These are phyloP conservation scores for Tylopilus plumbeoviolaceoides DNA, from an alignment of 768 basidiomycete species.

Conservation along the genomic window DNA sequence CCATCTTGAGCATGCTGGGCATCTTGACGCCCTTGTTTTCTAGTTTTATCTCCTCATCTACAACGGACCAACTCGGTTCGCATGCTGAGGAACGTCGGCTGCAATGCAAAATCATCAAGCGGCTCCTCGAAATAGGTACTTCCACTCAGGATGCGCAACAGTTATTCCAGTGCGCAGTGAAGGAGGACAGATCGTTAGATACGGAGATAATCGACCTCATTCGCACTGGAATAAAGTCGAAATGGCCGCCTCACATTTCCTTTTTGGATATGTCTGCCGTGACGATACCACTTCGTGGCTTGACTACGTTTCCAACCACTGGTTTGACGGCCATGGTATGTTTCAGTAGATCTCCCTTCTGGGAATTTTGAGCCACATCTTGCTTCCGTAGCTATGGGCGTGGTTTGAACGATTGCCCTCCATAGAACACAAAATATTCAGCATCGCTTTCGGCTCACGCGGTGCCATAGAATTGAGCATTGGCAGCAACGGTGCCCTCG, in stretches of 20 bases:
- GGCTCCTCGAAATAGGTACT: constrained; percentile 73
- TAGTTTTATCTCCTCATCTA: constrained; percentile 20
- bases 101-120: constrained; percentile 57
- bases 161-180: constrained; percentile 58
- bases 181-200: constrained; percentile 49
- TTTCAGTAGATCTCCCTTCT: background rate
- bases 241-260: constrained; percentile 78
- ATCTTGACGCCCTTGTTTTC: constrained; percentile 49
- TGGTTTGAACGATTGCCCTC: constrained; percentile 44
- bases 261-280: constrained; percentile 55
- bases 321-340: constrained; percentile 75
- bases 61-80: constrained; percentile 11
- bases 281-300: constrained; percentile 43
- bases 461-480: constrained; percentile 44
- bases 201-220: constrained; percentile 66
- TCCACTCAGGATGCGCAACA: constrained; percentile 58
- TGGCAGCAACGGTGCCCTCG: constrained; percentile 54
- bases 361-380: background rate
- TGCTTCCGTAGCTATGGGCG: constrained; percentile 40
- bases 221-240: constrained; percentile 64
- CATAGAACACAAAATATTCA: constrained; percentile 34
- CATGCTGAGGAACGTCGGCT: constrained; percentile 44
- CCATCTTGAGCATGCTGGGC: constrained; percentile 56
- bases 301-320: constrained; percentile 49
- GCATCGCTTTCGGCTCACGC: constrained; percentile 29